A percentile compares a stretch with the other conserved stretches of the same genome.
Conservation (phyloP, 2,329 filamentous ascomycete genomes). For the Fonsecaea pugnacius region DNA sequence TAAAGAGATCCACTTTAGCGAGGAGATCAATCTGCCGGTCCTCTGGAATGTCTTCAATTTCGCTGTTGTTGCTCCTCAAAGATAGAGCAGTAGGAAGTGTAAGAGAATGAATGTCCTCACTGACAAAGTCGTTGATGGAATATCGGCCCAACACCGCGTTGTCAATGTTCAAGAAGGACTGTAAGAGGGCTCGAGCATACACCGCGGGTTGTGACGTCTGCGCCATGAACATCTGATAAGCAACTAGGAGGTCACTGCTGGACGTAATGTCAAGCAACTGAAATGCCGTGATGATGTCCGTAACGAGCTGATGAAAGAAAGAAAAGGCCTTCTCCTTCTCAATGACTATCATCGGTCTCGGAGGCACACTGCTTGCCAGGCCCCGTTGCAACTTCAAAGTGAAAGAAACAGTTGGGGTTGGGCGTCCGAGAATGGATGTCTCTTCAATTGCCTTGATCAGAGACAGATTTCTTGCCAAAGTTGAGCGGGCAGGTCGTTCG, state of each 20-base stretch:
- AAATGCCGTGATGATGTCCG: constrained; percentile 71
- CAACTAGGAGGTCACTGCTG: constrained; percentile 55
- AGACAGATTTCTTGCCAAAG: constrained; percentile 6
- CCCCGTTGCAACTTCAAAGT: constrained; percentile 89
- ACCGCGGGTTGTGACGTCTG: constrained; percentile 81
- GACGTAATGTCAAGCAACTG: constrained; percentile 59
- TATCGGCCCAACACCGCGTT: constrained; percentile 70
- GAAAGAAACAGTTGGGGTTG: constrained; percentile 73
- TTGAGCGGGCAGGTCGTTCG: neutral
- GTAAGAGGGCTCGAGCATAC: constrained; percentile 79
- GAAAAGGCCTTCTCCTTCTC: constrained; percentile 72
- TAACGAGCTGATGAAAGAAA: constrained; percentile 71
- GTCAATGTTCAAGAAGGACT: constrained; percentile 74
- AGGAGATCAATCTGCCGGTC: constrained; percentile 76
- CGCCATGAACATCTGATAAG: constrained; percentile 73
- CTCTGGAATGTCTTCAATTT: constrained; percentile 73
- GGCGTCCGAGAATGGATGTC: constrained; percentile 65
- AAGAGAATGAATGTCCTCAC: constrained; percentile 78
- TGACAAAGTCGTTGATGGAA: constrained; percentile 74
- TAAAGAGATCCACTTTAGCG: constrained; percentile 71
- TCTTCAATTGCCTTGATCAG: constrained; percentile 61
- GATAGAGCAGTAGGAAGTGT: constrained; percentile 70
- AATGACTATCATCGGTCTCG: constrained; percentile 78
- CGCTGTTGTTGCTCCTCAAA: constrained; percentile 74
- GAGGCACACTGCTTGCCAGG: constrained; percentile 90